Conservation (phyloP, 306 rosid genomes). For the Clitoria ternatea region DNA sequence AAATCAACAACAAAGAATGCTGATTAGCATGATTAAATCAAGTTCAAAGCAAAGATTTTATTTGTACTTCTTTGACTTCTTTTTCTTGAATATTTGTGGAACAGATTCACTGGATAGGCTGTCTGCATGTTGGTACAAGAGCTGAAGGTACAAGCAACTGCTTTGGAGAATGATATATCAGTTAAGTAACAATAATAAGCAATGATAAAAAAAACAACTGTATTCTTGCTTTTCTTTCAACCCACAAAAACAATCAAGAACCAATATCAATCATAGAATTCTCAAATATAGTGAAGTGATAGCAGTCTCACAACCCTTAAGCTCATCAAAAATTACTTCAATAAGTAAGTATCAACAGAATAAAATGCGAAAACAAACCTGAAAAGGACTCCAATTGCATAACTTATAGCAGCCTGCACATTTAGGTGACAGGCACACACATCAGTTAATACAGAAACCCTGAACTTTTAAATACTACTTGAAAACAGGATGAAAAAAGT, state of each 20-base stretch:
- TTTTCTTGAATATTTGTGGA: slow-evolving; percentile 73
- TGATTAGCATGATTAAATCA: slow-evolving; percentile 10
- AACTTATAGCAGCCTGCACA: slow-evolving; percentile 79
- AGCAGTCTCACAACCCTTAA: background rate
- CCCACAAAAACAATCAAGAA: background rate
- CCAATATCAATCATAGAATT: slow-evolving; percentile 1
- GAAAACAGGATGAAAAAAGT: background rate
- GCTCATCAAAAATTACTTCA: background rate
- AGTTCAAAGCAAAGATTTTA: slow-evolving; percentile 11
- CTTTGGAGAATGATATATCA: slow-evolving; percentile 29
- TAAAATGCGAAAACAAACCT: slow-evolving; percentile 47
- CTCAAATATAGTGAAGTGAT: background rate
- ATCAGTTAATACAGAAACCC: slow-evolving; percentile 10
- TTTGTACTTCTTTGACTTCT: slow-evolving; percentile 66
- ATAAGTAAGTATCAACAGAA: background rate
- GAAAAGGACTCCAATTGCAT: slow-evolving; percentile 69
- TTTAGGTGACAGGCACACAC: slow-evolving; percentile 16
- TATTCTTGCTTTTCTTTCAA: background rate
- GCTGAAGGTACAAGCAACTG: slow-evolving; percentile 93
- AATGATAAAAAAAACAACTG: background rate
- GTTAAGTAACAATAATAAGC: slow-evolving; percentile 8
- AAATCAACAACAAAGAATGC: slow-evolving; percentile 19
- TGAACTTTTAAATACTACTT: background rate
- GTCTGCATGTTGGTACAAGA: slow-evolving; percentile 73
- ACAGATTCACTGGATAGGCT: slow-evolving; percentile 65